These are phyloP conservation scores for Vitis cinerea DNA, from an alignment of 164 flowering plant species.

Conservation along the genomic window DNA sequence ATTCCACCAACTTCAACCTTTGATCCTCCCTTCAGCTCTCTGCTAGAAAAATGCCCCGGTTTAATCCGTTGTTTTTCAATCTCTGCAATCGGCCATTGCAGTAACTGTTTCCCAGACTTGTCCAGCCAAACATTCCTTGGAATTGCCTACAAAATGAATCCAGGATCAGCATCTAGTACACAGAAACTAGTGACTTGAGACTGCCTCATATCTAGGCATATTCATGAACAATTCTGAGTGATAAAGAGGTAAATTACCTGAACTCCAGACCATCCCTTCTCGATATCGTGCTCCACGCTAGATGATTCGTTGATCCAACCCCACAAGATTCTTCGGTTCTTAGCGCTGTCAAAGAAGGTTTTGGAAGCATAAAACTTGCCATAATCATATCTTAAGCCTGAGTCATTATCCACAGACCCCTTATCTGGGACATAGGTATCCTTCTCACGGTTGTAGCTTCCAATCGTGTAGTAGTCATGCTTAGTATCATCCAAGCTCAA, in stretches of 20 bases:
- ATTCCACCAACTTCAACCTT: conserved; percentile 29
- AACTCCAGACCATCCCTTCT: conserved; percentile 61
- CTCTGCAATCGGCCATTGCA: conserved; percentile 38
- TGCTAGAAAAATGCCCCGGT: neutral
- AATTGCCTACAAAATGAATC: conserved; percentile 20
- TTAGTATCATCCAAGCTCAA: conserved; percentile 36
- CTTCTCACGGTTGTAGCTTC: conserved; percentile 26
- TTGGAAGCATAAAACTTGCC: conserved; percentile 71
- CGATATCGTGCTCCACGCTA: conserved; percentile 19
- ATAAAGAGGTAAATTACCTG: conserved; percentile 32
- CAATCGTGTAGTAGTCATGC: conserved; percentile 45
- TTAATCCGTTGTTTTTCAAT: conserved; percentile 24
- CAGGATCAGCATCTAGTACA: neutral
- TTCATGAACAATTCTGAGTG: too few species aligned
- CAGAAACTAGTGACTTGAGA: neutral
- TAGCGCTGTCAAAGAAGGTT: conserved; percentile 46
- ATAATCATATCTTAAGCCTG: conserved; percentile 51
- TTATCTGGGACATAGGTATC: conserved; percentile 39
- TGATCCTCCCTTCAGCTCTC: conserved; percentile 21
- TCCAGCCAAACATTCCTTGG: conserved; percentile 37
- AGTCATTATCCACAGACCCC: conserved; percentile 23
- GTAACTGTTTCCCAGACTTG: conserved; percentile 31
- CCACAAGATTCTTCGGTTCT: conserved; percentile 47
- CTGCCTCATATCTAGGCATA: too few species aligned
- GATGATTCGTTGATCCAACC: conserved; percentile 61